Evolutionary conservation across 1,139 yeast species (phyloP), one percentile per base, ranked within the genome.

Genomic region (Taphrina sp.): DNA sequence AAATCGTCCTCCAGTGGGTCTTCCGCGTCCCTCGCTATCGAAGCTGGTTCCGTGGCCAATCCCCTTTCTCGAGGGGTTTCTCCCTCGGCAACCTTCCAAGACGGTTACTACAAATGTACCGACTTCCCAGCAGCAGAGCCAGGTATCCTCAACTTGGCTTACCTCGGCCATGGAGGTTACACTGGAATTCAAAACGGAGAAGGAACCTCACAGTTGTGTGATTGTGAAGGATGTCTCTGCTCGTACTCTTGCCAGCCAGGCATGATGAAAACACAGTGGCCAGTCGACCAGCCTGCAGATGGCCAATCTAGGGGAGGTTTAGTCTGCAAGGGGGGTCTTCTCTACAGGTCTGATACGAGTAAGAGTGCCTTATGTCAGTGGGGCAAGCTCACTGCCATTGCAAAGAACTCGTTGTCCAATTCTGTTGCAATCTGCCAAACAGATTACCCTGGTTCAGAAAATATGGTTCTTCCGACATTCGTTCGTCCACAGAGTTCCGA

Each of bases 381-480:
- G 89, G 97, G 95, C 69, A 73, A 72, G 26, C 72, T 80, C 60
- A 71, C 83, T 60, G 95, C 95, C 52, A 67, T 70, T 52, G 94
- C 87, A 64, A 82, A 76, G 51, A 82, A 84, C 68, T 75, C 84
- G 65, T 74, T 85, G 61, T 70, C 72, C 28, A 68, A 82, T 64
- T 76, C 76, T 51, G 90, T 92, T 66, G 87, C 96, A 59, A 76
- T 90, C 66, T 90, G 98, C 78, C 84, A 96, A 77, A 92, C 98
- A 61, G 97, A 92, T 72, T 92, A 92, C 80, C 98, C 97, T 67
- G 97, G 97, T 76, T 84, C 96, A 62, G 98, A 92, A 77, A 89
- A 88, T 79, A 92, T 92, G 97, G 90, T 82, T 65, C 78, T 90
- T 61, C 97, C 97, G 69, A 90, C 96, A 61, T 74, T 81, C 59